Base-by-base conservation (phyloP, 208 protist genomes). In the Trypanosoma congolense region DNA sequence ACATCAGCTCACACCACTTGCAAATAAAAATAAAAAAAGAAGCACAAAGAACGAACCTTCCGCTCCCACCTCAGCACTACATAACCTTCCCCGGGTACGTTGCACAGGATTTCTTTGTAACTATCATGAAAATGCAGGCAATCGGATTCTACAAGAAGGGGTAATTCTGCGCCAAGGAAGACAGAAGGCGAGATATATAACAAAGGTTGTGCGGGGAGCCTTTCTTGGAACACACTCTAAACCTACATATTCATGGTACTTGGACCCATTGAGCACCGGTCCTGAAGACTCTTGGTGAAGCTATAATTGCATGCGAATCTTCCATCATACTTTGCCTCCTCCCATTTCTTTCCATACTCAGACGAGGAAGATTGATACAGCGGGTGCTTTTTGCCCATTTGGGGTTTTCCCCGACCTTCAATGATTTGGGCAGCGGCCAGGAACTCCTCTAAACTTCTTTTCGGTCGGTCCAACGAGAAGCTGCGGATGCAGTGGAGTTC, bases 231-330 rank as follows among this genome's bases (percentile, higher is more conserved):
- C n/a, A 12, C 22, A 22, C 21, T 14, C 35, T 42, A 16, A 41
- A 30, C 6, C 67, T 83, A 93, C 82, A 93, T 93, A 60, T 93
- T 93, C 87, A 93, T 93, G 22, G 80, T 73, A 0, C 80, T 93
- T n/a, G 80, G 77, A 0, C 83, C 78, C 3, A 70, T 72, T 31
- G 54, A 60, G 42, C 56, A 62, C n/a, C 54, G 44, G 24, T 65
- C 65, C 18, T 67, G 51, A 1, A 46, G 40, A 40, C 74, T 80
- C 21, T 73, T 75, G n/a, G 82, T 89, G 55, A 93, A 93, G 51
- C 80, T 71, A 65, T 89, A 77, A 18, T 75, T 78, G 3, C 67
- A 67, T 12, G 75, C 81, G 43, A 82, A 78, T 46, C 61, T 49
- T 0, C 71, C 61, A 26, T 46, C 31, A 40, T 64, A 60, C 19